Base-by-base conservation (phyloP, 2,329 filamentous ascomycete genomes). In the Alternaria triticimaculans region DNA sequence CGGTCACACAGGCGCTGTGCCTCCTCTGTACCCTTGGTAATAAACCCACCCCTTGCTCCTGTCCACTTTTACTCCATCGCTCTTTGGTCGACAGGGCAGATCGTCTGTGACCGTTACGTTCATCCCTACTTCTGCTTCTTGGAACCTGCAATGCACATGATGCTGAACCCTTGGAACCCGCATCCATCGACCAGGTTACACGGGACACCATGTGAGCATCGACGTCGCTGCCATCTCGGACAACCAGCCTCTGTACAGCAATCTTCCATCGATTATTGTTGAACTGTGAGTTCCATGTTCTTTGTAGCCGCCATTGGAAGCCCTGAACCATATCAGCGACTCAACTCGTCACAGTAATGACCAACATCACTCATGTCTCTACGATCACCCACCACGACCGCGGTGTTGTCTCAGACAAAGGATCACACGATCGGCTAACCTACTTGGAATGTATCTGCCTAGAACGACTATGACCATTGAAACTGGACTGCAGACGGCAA, bases 361-460 rank as follows among this genome's bases (percentile, higher is more conserved):
- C 51, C 51, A 41, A 43, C 14, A n/a, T 41, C 30, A 23, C 14
- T 23, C 21, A 54, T 5, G 51, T 23, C 23, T 55, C 37, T 23
- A 25, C 51, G 23, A 56, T 44, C 46, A 14, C 33, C 33, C n/a
- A 54, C 44, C 30, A n/a, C 14, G 10, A 44, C 53, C 53, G 26
- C 61, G 57, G 53, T 50, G 53, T 10, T 30, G 49, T 57, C 62
- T 70, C 55, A 68, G 65, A 69, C 67, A 68, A 63, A 61, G 56
- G 5, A 23, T 18, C 49, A 37, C 71, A 77, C 72, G 60, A 64
- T 68, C 62, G 64, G 51, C 58, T 60, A 64, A 67, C 44, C 53
- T 37, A 21, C 44, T 57, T 57, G 30, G 21, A 41, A 15, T 25
- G 14, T 26, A 5, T 30, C 33, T 43, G 44, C 58, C 37, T 33